A percentile compares a stretch with the other conserved stretches of the same genome.
Conservation (phyloP, 768 basidiomycete genomes). For the Udeniomyces megalosporus region DNA sequence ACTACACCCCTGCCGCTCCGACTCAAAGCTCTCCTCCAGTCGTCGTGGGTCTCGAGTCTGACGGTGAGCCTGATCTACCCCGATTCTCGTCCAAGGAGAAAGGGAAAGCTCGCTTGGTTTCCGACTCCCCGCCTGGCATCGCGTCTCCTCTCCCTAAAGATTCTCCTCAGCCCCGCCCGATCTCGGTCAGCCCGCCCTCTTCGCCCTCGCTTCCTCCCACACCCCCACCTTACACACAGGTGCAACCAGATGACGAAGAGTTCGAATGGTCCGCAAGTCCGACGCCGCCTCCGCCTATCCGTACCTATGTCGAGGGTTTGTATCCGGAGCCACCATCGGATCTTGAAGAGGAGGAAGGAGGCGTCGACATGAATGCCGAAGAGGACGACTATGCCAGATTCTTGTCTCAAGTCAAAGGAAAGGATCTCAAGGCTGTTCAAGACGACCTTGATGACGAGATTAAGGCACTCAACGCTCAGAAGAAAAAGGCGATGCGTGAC, state of each 20-base stretch:
- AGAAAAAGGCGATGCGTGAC: conserved; percentile 77
- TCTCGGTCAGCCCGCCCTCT: neutral
- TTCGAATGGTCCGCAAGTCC: conserved; percentile 3
- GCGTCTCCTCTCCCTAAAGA: no score
- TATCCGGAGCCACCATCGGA: neutral
- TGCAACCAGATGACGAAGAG: neutral
- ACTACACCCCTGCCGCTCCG: no score
- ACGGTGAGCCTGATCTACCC: no score
- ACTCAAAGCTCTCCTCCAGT: no score
- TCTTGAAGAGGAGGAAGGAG: conserved; percentile 50
- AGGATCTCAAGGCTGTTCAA: conserved; percentile 60
- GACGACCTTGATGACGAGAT: conserved; percentile 90
- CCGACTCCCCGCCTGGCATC: no score
- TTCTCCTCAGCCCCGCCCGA: no score
- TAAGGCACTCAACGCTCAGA: conserved; percentile 56
- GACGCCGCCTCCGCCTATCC: neutral
- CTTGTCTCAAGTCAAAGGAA: conserved; percentile 76
- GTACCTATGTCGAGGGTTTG: neutral
- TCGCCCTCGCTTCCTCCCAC: neutral
- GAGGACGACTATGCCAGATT: conserved; percentile 74
- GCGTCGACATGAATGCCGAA: conserved; percentile 29
- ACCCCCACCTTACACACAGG: neutral
- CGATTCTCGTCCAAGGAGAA: no score
- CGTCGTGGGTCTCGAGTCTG: no score
- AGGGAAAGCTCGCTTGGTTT: no score